phyloP scores from a whole-genome alignment of 805 yeast genomes.

The Teunomyces tritomae region DNA sequence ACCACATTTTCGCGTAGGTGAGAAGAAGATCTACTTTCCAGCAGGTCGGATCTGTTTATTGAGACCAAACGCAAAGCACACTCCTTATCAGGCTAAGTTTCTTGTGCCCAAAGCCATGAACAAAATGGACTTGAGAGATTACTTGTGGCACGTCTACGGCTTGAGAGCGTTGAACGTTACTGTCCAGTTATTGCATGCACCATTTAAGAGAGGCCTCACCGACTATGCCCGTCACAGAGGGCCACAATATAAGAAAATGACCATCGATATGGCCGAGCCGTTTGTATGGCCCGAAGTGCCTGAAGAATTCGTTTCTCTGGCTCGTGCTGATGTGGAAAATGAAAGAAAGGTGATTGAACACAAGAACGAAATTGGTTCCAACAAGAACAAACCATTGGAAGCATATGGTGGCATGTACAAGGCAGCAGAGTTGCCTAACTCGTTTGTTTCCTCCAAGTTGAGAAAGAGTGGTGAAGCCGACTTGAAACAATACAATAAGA shows the following conservation, averaged over 20 bases:
- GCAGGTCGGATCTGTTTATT: constrained; percentile 75
- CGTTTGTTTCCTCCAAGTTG: constrained; percentile 29
- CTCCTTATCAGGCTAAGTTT: constrained; percentile 96
- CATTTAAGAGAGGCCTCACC: constrained; percentile 49
- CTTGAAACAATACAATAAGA: constrained; percentile 16
- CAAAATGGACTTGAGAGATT: constrained; percentile 91
- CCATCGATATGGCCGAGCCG: constrained; percentile 93
- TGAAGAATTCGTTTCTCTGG: constrained; percentile 32
- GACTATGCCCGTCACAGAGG: constrained; percentile 71
- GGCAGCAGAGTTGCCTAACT: constrained; percentile 41
- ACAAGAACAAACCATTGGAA: constrained; percentile 59
- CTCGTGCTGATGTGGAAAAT: constrained; percentile 44
- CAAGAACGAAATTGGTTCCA: constrained; percentile 59
- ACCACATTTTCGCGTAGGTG: constrained; percentile 84
- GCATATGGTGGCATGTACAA: constrained; percentile 72
- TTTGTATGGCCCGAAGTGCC: constrained; percentile 84
- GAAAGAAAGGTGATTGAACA: constrained; percentile 52
- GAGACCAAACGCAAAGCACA: constrained; percentile 92
- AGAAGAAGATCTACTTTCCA: constrained; percentile 75
- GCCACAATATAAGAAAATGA: constrained; percentile 91
- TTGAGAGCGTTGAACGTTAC: constrained; percentile 86
- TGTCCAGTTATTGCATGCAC: constrained; percentile 76
- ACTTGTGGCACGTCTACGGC: constrained; percentile 86
- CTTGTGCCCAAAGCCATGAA: constrained; percentile 92
- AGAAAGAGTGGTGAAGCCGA: constrained; percentile 24